Conservation (phyloP, 345 rosid species). For the Lepidium didymum region DNA sequence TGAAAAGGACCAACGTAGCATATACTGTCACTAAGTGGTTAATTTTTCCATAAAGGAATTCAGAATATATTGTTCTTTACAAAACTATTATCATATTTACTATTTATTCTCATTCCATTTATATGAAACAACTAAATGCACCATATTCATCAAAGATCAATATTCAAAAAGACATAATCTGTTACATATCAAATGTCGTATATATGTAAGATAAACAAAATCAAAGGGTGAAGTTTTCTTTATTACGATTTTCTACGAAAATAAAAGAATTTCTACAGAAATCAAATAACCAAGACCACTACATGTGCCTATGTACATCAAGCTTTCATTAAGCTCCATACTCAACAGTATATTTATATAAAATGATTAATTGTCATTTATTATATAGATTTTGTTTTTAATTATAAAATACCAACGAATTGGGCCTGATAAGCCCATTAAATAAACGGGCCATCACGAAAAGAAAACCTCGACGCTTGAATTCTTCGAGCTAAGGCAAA, state of each 20-base stretch:
- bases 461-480: slow-evolving; percentile 78
- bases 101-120: background rate
- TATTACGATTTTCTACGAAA: background rate
- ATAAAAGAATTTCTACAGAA: background rate
- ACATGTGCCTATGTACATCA: slow-evolving; percentile 1
- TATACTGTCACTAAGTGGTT: background rate
- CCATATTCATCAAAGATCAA: too few relatives aligned
- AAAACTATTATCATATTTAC: background rate
- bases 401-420: background rate
- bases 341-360: background rate
- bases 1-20: background rate
- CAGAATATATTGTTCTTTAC: background rate
- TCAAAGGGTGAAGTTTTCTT: background rate
- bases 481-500: slow-evolving; percentile 53
- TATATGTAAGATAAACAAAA: background rate
- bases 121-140: background rate
- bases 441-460: slow-evolving; percentile 26
- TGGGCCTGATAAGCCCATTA: background rate
- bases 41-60: background rate
- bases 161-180: background rate
- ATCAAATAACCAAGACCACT: background rate
- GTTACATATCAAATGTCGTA: background rate
- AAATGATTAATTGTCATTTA: background rate
- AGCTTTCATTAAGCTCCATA: background rate
- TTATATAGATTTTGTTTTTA: background rate